These are phyloP conservation scores for Lolium multiflorum DNA, from an alignment of 176 grass and related monocot species.

Conservation along the genomic window DNA sequence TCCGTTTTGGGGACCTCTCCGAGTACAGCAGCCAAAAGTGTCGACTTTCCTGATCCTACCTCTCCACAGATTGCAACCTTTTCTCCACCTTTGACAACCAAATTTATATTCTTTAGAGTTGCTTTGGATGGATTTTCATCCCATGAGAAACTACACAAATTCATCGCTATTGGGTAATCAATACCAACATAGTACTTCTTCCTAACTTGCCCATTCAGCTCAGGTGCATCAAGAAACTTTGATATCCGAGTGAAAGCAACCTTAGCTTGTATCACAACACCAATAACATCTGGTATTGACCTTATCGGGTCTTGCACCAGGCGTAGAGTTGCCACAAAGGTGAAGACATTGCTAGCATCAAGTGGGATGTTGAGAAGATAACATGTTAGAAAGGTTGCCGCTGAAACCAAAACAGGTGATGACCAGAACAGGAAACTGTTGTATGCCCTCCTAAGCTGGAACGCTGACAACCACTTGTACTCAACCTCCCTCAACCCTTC, in stretches of 20 bases:
- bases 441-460: constrained; percentile 86
- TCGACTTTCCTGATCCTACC: constrained; percentile 96
- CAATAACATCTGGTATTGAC: constrained; percentile 89
- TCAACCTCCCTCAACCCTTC: constrained; percentile 82
- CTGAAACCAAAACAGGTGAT: constrained; percentile 90
- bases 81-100: constrained; percentile 65
- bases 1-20: constrained; percentile 73
- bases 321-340: constrained; percentile 82
- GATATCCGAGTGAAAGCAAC: constrained; percentile 82
- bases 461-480: constrained; percentile 78
- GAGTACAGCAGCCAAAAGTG: constrained; percentile 79
- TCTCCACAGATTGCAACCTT: constrained; percentile 96
- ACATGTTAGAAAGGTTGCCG: constrained; percentile 88
- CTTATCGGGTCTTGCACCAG: constrained; percentile 89
- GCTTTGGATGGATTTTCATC: constrained; percentile 65
- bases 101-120: constrained; percentile 74
- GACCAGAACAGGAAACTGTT: constrained; percentile 92
- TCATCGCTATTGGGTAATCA: constrained; percentile 57
- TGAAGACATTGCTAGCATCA: constrained; percentile 88
- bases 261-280: constrained; percentile 87
- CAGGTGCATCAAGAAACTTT: constrained; percentile 84
- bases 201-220: constrained; percentile 57
- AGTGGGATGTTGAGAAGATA: constrained; percentile 76
- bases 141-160: constrained; percentile 86
- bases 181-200: constrained; percentile 33